Base-by-base conservation (phyloP, 2,329 filamentous ascomycete species). In the Colletotrichum destructivum region DNA sequence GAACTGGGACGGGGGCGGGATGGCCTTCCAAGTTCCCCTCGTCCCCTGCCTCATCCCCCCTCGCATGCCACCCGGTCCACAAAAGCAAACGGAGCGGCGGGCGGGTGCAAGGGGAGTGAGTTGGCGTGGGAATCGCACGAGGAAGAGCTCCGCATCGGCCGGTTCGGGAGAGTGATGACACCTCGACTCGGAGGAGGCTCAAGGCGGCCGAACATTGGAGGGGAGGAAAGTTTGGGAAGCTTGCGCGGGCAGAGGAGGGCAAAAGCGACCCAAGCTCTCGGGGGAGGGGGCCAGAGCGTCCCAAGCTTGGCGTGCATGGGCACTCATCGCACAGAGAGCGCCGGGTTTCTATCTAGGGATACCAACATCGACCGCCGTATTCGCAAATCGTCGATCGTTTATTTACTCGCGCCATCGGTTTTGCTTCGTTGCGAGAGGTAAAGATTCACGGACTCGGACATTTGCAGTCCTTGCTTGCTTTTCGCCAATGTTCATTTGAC, bases 131-230 rank as follows among this genome's bases (percentile, higher is more conserved):
- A 42, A 71, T 63, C 57, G 64, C 46, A 47, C 38, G 65, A 71
- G 38, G 46, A 63, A n/a, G 47, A 44, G 46, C 26, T 59, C 69
- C 42, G 65, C 51, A 63, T 51, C 69, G 69, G 59, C 65, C 52
- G 65, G 59, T 60, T 54, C 59, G 59, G 65, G 44, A n/a, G 65
- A 64, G 64, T 72, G 72, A 73, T 73, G 72, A 73, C 72, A 73
- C 72, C 46, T 72, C 64, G 72, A 73, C 55, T 73, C 68, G 69
- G 71, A 47, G 71, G 67, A 62, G 59, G 62, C 52, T 42, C 31
- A 18, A 31, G 59, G 31, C 46, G 15, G 9, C 13, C n/a, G 31
- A 62, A 26, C 46, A 31, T 62, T 51, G 59, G 35, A 42, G 60
- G 31, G 26, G 26, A 26, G 26, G 3, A 26, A 4, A 26, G 26